phyloP scores from a whole-genome alignment of 2,329 filamentous ascomycete species.

The Meredithiella fracta region DNA sequence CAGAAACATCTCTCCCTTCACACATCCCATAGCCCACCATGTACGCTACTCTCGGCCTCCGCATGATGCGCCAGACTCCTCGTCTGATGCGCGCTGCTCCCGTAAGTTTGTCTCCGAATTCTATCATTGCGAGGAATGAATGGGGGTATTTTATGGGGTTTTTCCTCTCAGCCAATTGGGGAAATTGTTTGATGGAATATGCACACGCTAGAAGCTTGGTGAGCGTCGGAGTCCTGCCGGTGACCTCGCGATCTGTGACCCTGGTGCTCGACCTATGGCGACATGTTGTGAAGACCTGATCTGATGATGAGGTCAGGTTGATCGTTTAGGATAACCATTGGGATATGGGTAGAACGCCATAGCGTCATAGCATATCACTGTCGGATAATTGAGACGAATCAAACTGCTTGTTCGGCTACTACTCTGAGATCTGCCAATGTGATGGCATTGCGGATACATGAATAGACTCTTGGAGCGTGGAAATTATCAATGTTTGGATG shows the following conservation, averaged over 20 bases:
- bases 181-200: background rate
- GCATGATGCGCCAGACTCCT: constrained; percentile 49
- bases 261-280: background rate
- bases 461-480: background rate
- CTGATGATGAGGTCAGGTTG: constrained; percentile 11
- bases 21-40: constrained; percentile 29
- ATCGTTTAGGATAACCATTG: background rate
- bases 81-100: constrained; percentile 56
- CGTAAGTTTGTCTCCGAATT: constrained; percentile 35
- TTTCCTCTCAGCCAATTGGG: background rate
- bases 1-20: constrained; percentile 12
- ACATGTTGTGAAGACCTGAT: background rate
- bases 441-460: background rate
- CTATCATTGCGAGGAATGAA: background rate
- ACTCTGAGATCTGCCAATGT: background rate
- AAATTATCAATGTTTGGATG: background rate
- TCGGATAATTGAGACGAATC: background rate
- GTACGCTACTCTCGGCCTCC: constrained; percentile 48
- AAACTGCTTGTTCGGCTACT: background rate
- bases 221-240: background rate
- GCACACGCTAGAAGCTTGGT: background rate
- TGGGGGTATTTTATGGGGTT: background rate
- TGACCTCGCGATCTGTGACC: background rate
- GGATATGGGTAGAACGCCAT: background rate
- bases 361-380: background rate